A percentile compares a stretch with the other conserved stretches of the same genome.
These are phyloP conservation scores for Exophiala bonariae DNA, from an alignment of 2,329 filamentous ascomycete genomes.

Conservation along the genomic window DNA sequence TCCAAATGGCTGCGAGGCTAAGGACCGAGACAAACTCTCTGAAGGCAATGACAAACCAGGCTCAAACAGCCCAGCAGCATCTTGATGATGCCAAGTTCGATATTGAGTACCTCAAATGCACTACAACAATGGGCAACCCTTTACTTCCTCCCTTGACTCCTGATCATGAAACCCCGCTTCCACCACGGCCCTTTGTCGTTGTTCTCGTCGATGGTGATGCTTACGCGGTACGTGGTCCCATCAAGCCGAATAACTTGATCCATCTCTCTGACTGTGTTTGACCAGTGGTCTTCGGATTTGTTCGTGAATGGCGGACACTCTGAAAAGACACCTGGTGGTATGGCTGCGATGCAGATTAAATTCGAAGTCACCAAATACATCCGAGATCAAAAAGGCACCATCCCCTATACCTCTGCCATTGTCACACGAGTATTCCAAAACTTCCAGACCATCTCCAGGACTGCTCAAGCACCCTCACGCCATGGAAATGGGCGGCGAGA, in stretches of 20 bases:
- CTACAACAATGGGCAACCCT: slow-evolving; percentile 4
- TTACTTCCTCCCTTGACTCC: background rate
- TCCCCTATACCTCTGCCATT: slow-evolving; percentile 19
- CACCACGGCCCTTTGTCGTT: slow-evolving; percentile 24
- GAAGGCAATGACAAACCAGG: slow-evolving; percentile 13
- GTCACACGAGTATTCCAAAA: slow-evolving; percentile 25
- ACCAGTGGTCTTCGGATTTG: slow-evolving; percentile 16
- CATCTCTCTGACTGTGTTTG: background rate
- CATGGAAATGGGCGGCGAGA: slow-evolving; percentile 8
- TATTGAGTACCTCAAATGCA: slow-evolving; percentile 21
- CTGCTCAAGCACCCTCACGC: too few relatives aligned
- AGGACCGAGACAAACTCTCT: slow-evolving; percentile 13
- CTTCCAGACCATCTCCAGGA: background rate
- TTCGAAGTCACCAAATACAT: slow-evolving; percentile 25
- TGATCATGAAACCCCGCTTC: slow-evolving; percentile 11
- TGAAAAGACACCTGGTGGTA: slow-evolving; percentile 12
- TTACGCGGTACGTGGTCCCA: slow-evolving; percentile 16
- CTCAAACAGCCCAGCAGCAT: background rate
- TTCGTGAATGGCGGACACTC: background rate
- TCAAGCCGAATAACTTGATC: background rate
- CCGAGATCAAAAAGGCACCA: slow-evolving; percentile 12
- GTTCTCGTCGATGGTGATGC: slow-evolving; percentile 28
- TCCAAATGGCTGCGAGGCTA: slow-evolving; percentile 15
- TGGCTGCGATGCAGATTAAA: slow-evolving; percentile 21
- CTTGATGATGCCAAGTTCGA: slow-evolving; percentile 18